Evolutionary conservation across 306 rosid genomes (phyloP).

Genomic region (Lotus japonicus): DNA sequence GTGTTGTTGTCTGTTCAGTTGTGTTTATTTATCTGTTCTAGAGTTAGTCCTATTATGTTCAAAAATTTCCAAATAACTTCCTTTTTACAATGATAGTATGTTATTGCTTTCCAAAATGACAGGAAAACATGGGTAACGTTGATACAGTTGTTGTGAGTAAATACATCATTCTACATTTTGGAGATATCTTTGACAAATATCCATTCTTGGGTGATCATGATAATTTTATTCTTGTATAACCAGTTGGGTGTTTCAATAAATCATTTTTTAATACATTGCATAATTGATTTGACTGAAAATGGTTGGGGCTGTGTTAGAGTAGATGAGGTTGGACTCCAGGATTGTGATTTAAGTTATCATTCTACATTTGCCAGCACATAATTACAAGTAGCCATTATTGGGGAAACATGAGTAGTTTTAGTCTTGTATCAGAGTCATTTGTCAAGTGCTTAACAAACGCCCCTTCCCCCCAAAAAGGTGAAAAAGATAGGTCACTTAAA

Average conservation of each 20-base stretch:
- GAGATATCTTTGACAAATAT: background rate
- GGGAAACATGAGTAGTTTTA: background rate
- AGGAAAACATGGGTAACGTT: background rate
- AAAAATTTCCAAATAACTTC: background rate
- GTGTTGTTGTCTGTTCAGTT: background rate
- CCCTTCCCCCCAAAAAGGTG: background rate
- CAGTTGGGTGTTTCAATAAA: too few species aligned
- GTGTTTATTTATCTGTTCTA: background rate
- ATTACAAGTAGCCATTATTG: slow-evolving; percentile 4
- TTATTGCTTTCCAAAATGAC: background rate
- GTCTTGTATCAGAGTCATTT: background rate
- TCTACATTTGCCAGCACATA: background rate
- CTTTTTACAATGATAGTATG: background rate
- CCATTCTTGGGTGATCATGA: background rate
- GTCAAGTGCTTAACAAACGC: background rate
- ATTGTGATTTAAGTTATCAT: background rate
- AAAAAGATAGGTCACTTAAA: background rate
- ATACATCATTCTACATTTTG: background rate
- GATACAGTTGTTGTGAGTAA: background rate
- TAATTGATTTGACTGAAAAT: background rate
- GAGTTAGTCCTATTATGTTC: background rate
- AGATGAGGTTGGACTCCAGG: slow-evolving; percentile 5
- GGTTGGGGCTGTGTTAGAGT: background rate
- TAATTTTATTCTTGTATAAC: too few species aligned
- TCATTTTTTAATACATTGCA: background rate